These are phyloP conservation scores for Citrus unshiu DNA, from an alignment of 345 rosid species.

Conservation along the genomic window DNA sequence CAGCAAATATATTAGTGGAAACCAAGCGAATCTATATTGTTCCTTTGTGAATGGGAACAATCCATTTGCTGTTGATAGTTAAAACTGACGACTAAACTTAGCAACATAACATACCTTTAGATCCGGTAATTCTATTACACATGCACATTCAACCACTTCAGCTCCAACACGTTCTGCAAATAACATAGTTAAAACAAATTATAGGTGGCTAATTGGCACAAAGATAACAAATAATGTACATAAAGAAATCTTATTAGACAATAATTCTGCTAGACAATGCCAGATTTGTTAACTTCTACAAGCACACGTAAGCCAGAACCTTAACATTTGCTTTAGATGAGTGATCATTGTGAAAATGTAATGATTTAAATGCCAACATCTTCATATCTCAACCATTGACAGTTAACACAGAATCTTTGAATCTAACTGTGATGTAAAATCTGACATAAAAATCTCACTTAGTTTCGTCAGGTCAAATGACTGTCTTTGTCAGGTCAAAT, in stretches of 20 bases:
- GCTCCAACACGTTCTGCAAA: constrained; percentile 82
- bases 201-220: not conserved
- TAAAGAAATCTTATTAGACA: not conserved
- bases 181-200: not conserved
- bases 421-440: not conserved
- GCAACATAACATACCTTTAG: constrained; percentile 46
- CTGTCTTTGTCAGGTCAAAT: not conserved
- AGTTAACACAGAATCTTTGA: not conserved
- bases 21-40: not conserved
- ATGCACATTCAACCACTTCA: constrained; percentile 85
- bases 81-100: not conserved
- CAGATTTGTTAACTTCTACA: not conserved
- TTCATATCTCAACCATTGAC: not conserved
- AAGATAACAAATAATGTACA: not conserved
- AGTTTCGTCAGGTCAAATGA: not conserved
- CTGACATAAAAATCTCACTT: not conserved
- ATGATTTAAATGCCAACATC: not conserved
- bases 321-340: not conserved
- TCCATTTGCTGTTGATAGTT: not conserved
- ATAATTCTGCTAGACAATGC: not conserved
- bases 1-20: not conserved
- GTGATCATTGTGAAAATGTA: not conserved
- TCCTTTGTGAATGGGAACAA: not conserved
- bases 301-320: not conserved
- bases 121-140: constrained; percentile 86